Evolutionary conservation across 2,329 filamentous ascomycete genomes (phyloP), one percentile per base, ranked within the genome.

Genomic region (Paracorniculantispora psalliotae): DNA sequence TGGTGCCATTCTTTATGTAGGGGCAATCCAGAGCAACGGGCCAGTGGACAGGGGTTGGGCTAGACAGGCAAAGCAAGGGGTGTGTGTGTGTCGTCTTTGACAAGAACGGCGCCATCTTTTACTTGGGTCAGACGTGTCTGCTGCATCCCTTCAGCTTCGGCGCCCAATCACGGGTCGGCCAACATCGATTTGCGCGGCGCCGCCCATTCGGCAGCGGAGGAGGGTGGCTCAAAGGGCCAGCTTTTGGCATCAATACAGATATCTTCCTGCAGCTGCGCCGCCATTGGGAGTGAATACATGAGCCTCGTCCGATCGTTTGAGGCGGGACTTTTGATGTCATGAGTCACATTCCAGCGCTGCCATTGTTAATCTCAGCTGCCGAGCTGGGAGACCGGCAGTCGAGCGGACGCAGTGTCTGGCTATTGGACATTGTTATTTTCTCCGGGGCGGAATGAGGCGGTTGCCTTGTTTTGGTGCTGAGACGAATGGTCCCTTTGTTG

Each of bases 191-290:
- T n/a, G n/a, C n/a, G n/a, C n/a, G n/a, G 30, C 21, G 21, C 30
- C 21, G 53, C 10, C 43, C 44, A 48, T 57, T 57, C 23, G 30
- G 30, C 53, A 37, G 21, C 17, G 4, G 12, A n/a, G 17, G 39
- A 57, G 43, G 33, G 33, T 41, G 26, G 17, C 47, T 15, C n/a
- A 19, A 25, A 44, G 21, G 30, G 44, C 23, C 28, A 39, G 30
- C 44, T 41, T 62, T 59, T 61, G 62, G 60, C 60, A 62, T 60
- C 62, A 63, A 63, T 59, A 63, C 62, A 62, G 60, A 56, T 57
- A 37, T 37, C 7, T 15, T 47, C 51, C 47, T 53, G 57, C 59
- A 51, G 53, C 61, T 37, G 26, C 53, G 39, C 49, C 51, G 44
- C 52, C 26, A 55, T 63, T 63, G 62, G 62, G 60, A 63, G 60